Conservation (phyloP, 2,329 filamentous ascomycete genomes). For the Colletotrichum ledebouriae region DNA sequence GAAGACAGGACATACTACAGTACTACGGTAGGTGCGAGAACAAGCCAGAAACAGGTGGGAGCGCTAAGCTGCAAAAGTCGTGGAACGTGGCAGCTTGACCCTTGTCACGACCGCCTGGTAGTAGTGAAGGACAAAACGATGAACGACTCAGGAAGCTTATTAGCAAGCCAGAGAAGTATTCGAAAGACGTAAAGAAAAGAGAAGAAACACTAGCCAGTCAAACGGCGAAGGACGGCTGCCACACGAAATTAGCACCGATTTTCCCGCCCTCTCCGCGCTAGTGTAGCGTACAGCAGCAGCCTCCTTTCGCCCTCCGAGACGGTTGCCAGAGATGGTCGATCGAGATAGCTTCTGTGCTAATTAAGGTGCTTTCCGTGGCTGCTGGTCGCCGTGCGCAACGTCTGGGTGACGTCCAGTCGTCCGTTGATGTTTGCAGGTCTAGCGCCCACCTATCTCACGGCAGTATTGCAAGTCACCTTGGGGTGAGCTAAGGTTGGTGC, state of each 20-base stretch:
- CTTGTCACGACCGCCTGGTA: slow-evolving; percentile 10
- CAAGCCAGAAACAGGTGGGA: slow-evolving; percentile 3
- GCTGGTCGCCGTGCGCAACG: slow-evolving; percentile 41
- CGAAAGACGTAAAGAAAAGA: not conserved
- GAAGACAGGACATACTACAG: no score
- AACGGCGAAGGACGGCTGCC: slow-evolving; percentile 24
- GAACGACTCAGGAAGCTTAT: slow-evolving; percentile 20
- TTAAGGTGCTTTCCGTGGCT: slow-evolving; percentile 13
- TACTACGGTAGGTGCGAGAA: not conserved
- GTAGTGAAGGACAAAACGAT: slow-evolving; percentile 2
- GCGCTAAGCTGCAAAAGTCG: slow-evolving; percentile 16
- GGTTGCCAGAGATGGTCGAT: slow-evolving; percentile 2
- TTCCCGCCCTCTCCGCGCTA: slow-evolving; percentile 15
- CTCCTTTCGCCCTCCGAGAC: not conserved
- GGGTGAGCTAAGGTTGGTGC: not conserved
- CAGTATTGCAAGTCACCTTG: not conserved
- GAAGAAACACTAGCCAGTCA: slow-evolving; percentile 32
- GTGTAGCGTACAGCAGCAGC: slow-evolving; percentile 5
- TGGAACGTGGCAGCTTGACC: slow-evolving; percentile 12
- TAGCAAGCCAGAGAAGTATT: not conserved
- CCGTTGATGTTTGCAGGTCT: slow-evolving; percentile 12
- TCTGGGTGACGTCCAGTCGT: slow-evolving; percentile 25
- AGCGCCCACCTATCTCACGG: slow-evolving; percentile 1
- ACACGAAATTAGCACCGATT: slow-evolving; percentile 37
- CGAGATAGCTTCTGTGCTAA: slow-evolving; percentile 31